A percentile compares a stretch with the other conserved stretches of the same genome.
Evolutionary conservation across 2,329 filamentous ascomycete species (phyloP).

Genomic region (Stachybotrys echinatus): DNA sequence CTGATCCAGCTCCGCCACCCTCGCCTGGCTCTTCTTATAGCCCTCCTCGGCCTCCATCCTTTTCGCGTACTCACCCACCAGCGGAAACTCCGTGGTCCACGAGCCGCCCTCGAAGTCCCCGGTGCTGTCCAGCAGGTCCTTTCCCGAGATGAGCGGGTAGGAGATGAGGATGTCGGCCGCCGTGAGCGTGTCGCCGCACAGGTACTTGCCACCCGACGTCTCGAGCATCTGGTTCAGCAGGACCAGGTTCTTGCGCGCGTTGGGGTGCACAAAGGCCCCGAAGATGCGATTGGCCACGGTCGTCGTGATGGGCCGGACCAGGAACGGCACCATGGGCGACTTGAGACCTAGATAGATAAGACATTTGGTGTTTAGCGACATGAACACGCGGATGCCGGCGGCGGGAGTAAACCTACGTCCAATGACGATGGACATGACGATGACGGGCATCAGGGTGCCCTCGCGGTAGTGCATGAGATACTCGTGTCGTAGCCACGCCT

Average conservation of each 20-base stretch:
- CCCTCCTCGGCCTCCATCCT: conserved; percentile 40
- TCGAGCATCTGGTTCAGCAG: conserved; percentile 45
- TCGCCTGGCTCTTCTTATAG: conserved; percentile 41
- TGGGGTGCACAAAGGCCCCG: conserved; percentile 38
- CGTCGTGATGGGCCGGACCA: conserved; percentile 46
- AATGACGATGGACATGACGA: conserved; percentile 61
- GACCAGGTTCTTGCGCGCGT: conserved; percentile 39
- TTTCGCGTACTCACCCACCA: conserved; percentile 40
- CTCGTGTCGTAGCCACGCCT: conserved; percentile 53
- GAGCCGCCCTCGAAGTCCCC: conserved; percentile 35
- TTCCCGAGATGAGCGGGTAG: conserved; percentile 43
- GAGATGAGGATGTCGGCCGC: conserved; percentile 50
- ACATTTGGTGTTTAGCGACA: neutral
- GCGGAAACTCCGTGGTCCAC: conserved; percentile 35
- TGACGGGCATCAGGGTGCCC: conserved; percentile 71
- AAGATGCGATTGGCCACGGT: conserved; percentile 37
- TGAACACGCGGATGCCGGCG: neutral
- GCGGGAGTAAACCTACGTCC: conserved; percentile 27
- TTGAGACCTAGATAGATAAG: conserved; percentile 31
- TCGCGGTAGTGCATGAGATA: conserved; percentile 82
- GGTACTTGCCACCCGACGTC: conserved; percentile 38
- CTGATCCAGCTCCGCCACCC: conserved; percentile 45
- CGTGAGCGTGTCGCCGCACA: conserved; percentile 44
- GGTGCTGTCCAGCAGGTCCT: conserved; percentile 31
- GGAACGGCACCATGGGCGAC: conserved; percentile 42